These are phyloP conservation scores for Dipodascopsis uninucleata DNA, from an alignment of 805 yeast genomes.

Conservation along the genomic window DNA sequence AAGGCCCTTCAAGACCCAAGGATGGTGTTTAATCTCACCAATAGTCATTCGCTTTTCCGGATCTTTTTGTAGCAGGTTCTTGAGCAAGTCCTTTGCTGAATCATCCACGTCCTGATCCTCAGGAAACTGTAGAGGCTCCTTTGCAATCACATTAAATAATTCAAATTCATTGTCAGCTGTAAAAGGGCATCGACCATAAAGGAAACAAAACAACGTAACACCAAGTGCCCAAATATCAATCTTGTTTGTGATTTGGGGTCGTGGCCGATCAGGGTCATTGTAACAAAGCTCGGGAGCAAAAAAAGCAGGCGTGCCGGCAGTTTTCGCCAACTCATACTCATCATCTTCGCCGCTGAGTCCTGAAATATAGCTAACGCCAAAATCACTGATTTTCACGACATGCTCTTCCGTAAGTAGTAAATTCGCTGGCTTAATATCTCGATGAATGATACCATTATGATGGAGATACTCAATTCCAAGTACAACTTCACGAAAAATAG, in stretches of 20 bases:
- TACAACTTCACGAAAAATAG: slow-evolving; percentile 76
- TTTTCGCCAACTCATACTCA: slow-evolving; percentile 85
- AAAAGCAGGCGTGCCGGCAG: slow-evolving; percentile 97
- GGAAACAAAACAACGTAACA: slow-evolving; percentile 78
- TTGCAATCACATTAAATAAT: slow-evolving; percentile 75
- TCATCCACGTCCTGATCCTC: slow-evolving; percentile 28
- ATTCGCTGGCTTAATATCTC: slow-evolving; percentile 96
- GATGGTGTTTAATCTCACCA: slow-evolving; percentile 68
- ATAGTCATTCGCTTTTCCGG: slow-evolving; percentile 67
- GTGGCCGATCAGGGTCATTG: slow-evolving; percentile 43
- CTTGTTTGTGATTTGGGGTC: slow-evolving; percentile 64
- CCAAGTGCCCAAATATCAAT: slow-evolving; percentile 99
- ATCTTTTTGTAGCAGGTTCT: slow-evolving; percentile 62
- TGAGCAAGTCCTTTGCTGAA: slow-evolving; percentile 52
- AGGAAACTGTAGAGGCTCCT: slow-evolving; percentile 59
- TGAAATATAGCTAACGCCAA: slow-evolving; percentile 84
- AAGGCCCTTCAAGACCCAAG: slow-evolving; percentile 54
- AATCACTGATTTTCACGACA: slow-evolving; percentile 88
- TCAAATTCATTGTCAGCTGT: slow-evolving; percentile 83
- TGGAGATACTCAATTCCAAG: slow-evolving; percentile 88
- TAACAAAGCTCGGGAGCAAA: slow-evolving; percentile 90
- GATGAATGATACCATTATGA: slow-evolving; percentile 83
- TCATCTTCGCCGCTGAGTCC: slow-evolving; percentile 28
- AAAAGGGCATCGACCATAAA: slow-evolving; percentile 88
- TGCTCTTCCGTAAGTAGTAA: slow-evolving; percentile 65